Evolutionary conservation across 495 filamentous ascomycete genomes (phyloP).

Genomic region (Cladorrhinum samala): DNA sequence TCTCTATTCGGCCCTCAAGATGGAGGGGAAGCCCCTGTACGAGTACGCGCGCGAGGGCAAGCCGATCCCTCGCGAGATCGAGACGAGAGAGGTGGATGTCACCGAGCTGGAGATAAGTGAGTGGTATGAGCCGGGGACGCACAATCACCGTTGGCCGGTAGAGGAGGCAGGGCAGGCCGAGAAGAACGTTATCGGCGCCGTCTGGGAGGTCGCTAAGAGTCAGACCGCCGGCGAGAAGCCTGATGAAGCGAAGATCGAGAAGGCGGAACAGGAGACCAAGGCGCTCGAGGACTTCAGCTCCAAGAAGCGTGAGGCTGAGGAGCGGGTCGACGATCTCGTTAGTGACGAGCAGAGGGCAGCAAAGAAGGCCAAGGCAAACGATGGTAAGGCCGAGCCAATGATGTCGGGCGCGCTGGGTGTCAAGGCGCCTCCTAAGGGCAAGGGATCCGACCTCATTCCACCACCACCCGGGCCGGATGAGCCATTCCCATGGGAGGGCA

Average conservation of each 20-base stretch:
- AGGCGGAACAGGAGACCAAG: slow-evolving; percentile 41
- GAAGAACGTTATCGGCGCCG: slow-evolving; percentile 64
- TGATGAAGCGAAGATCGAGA: slow-evolving; percentile 37
- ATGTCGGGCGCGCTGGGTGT: slow-evolving; percentile 49
- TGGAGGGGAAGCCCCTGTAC: slow-evolving; percentile 87
- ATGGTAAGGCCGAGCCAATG: slow-evolving; percentile 25
- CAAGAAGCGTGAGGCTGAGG: slow-evolving; percentile 44
- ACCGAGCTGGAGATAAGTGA: slow-evolving; percentile 70
- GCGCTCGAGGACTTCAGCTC: slow-evolving; percentile 38
- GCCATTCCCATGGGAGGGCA: slow-evolving; percentile 37
- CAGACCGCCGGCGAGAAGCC: slow-evolving; percentile 28
- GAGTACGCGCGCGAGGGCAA: slow-evolving; percentile 92
- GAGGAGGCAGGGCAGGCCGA: slow-evolving; percentile 66
- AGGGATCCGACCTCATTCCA: slow-evolving; percentile 31
- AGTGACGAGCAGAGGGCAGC: slow-evolving; percentile 16
- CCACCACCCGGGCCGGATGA: slow-evolving; percentile 26
- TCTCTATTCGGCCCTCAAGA: slow-evolving; percentile 82
- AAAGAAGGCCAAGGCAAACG: slow-evolving; percentile 32
- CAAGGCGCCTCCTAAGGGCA: slow-evolving; percentile 23
- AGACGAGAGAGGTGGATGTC: slow-evolving; percentile 71
- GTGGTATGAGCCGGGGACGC: slow-evolving; percentile 80
- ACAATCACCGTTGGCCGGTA: slow-evolving; percentile 65
- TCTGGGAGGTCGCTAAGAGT: slow-evolving; percentile 50
- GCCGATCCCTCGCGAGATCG: slow-evolving; percentile 74
- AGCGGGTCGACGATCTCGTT: slow-evolving; percentile 37